phyloP scores from a whole-genome alignment of 2,329 filamentous ascomycete species.

The Cladosporium sp. region DNA sequence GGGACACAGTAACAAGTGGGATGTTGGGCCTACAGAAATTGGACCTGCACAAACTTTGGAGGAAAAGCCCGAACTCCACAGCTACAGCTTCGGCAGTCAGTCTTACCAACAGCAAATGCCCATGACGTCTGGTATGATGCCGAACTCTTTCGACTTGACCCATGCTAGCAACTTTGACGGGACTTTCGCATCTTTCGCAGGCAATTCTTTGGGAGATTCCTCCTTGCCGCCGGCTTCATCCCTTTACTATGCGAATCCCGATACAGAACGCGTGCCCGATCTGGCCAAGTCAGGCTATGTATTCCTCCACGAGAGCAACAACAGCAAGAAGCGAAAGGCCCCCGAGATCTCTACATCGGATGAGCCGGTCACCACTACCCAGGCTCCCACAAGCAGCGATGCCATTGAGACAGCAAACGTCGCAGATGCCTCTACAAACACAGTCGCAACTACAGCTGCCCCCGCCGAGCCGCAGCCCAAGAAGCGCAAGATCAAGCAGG shows the following conservation, averaged over 20 bases:
- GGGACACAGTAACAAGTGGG: conserved; percentile 16
- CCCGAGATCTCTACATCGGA: conserved; percentile 23
- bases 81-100: not conserved
- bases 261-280: not conserved
- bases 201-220: not conserved
- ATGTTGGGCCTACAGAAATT: not conserved
- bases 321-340: conserved; percentile 31
- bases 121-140: not conserved
- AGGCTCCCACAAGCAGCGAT: conserved; percentile 22
- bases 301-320: not conserved
- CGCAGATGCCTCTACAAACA: not conserved
- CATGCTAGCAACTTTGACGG: not conserved
- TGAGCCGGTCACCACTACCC: not conserved
- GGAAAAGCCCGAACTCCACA: not conserved
- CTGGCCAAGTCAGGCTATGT: not conserved
- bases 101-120: not conserved
- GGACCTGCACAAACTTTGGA: not conserved
- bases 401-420: not conserved
- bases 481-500: conserved; percentile 13
- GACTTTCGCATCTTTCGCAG: not conserved
- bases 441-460: not conserved
- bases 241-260: not conserved
- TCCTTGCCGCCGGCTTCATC: not conserved
- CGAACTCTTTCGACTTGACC: not conserved
- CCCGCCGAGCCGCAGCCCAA: not conserved